Evolutionary conservation across 1,284 basidiomycete species (phyloP).

Genomic region (Irpex sp.): DNA sequence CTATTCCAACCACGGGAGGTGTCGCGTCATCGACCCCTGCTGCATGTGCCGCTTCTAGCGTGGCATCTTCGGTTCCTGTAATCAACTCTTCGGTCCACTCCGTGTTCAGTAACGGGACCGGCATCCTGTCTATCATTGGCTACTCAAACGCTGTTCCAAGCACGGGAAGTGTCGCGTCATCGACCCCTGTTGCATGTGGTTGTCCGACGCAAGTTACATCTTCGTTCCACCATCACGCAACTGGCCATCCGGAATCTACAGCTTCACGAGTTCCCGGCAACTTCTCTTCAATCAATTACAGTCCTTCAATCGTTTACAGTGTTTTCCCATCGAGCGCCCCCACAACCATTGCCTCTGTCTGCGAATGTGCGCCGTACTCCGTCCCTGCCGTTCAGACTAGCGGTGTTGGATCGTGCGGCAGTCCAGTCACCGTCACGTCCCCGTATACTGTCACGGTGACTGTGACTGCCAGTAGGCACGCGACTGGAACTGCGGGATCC

Average conservation of each 20-base stretch:
- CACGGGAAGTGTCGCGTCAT: background rate
- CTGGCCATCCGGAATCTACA: background rate
- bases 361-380: background rate
- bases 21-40: background rate
- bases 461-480: background rate
- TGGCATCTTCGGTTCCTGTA: too few species aligned
- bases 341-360: background rate
- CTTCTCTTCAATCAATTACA: background rate
- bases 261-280: background rate
- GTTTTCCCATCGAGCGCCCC: background rate
- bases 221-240: background rate
- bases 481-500: background rate
- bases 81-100: too few species aligned
- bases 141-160: background rate
- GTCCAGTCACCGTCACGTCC: background rate
- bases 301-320: background rate
- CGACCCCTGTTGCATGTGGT: background rate
- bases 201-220: background rate
- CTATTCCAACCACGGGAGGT: background rate
- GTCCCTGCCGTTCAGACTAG: background rate
- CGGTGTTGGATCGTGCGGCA: background rate
- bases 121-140: too few species aligned
- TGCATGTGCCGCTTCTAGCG: background rate
- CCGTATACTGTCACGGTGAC: background rate
- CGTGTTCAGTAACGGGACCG: too few species aligned